phyloP scores from a whole-genome alignment of 176 grass and related monocot genomes.

The Secale cereale region DNA sequence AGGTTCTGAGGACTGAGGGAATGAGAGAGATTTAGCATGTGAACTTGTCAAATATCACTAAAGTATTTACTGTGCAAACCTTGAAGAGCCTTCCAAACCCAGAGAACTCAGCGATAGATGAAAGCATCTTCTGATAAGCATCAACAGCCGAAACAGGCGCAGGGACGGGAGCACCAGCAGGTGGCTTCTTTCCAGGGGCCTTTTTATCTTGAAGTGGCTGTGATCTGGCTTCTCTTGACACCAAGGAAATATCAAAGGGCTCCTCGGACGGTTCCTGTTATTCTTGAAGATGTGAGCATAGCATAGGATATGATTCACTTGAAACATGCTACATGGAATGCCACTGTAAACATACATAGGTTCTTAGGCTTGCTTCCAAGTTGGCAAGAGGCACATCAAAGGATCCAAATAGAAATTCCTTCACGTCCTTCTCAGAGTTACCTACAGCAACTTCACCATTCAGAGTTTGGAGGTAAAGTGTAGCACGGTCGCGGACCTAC shows the following conservation, averaged over 20 bases:
- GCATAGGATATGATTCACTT: not conserved
- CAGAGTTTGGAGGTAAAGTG: constrained; percentile 87
- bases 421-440: constrained; percentile 63
- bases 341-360: constrained; percentile 56
- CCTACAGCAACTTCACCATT: constrained; percentile 59
- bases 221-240: constrained; percentile 78
- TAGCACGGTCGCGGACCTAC: constrained; percentile 94
- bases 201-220: constrained; percentile 79
- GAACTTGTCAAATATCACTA: constrained; percentile 9
- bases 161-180: constrained; percentile 39
- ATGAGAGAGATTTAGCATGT: constrained; percentile 28
- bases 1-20: constrained; percentile 65
- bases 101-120: constrained; percentile 84
- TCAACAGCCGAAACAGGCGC: constrained; percentile 62
- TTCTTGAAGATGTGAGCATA: constrained; percentile 33
- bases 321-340: constrained; percentile 16
- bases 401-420: constrained; percentile 90
- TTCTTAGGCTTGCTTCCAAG: constrained; percentile 87
- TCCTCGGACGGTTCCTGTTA: constrained; percentile 79
- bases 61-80: constrained; percentile 42
- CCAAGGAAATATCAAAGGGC: constrained; percentile 85
- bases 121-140: constrained; percentile 91
- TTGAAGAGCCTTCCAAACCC: constrained; percentile 85
- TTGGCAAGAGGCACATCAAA: constrained; percentile 95
- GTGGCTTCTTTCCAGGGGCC: constrained; percentile 66